Evolutionary conservation across 305 asterid species (phyloP).

Genomic region (Andrographis paniculata): DNA sequence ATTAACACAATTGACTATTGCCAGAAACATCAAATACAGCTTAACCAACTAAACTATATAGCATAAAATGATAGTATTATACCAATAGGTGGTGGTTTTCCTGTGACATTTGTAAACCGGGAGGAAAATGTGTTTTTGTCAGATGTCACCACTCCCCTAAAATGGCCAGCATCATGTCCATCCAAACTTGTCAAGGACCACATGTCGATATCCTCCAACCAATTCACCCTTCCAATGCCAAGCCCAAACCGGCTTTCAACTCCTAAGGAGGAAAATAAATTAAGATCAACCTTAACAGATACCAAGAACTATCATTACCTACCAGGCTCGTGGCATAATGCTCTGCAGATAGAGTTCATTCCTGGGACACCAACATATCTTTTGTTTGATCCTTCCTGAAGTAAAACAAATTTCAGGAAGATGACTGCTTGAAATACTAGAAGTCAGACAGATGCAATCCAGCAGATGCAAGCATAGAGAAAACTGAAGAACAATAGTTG

Average conservation of each 20-base stretch:
- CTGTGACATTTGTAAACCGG: conserved; percentile 56
- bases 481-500: too few relatives aligned
- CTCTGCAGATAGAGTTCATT: conserved; percentile 82
- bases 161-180: conserved; percentile 66
- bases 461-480: neutral
- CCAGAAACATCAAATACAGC: neutral
- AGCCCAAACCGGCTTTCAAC: conserved; percentile 61
- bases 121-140: conserved; percentile 62
- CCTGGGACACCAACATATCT: conserved; percentile 87
- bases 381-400: conserved; percentile 55
- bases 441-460: neutral
- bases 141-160: conserved; percentile 73
- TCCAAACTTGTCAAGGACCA: conserved; percentile 71
- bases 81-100: conserved; percentile 78
- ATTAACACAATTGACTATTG: neutral
- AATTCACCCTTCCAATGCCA: conserved; percentile 63
- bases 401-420: conserved; percentile 20
- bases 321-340: conserved; percentile 77
- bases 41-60: neutral
- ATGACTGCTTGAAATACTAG: conserved; percentile 14
- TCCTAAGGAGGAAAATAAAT: conserved; percentile 34
- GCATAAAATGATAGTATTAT: conserved; percentile 12
- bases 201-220: conserved; percentile 46
- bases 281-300: conserved; percentile 9
- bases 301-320: conserved; percentile 14